Evolutionary conservation across 2,329 filamentous ascomycete genomes (phyloP), one percentile per base, ranked within the genome.

Genomic region (Zasmidium citrigriseum): DNA sequence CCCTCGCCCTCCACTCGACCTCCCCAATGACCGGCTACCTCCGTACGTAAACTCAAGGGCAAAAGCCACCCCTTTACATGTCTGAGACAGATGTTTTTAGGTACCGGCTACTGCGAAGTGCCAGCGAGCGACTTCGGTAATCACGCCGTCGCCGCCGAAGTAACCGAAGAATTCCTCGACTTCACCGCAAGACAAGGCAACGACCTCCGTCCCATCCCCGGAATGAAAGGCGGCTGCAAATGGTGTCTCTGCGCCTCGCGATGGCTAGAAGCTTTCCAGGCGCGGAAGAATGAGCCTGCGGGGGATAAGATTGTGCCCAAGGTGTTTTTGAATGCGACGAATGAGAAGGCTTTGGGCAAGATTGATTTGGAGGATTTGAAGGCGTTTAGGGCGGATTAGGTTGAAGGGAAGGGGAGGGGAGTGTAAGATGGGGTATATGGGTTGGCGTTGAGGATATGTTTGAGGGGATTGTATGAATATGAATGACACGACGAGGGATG

Each of bases 31-130:
- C 85, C 1, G 85, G 85, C 54, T 87, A 81, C 76, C 80, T 83
- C 64, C 81, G 84, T 49, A n/a, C n/a, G n/a, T n/a, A n/a, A n/a
- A n/a, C n/a, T n/a, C n/a, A n/a, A n/a, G n/a, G n/a, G n/a, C n/a
- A n/a, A n/a, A n/a, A n/a, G n/a, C n/a, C n/a, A n/a, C n/a, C n/a
- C n/a, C n/a, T n/a, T n/a, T n/a, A n/a, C n/a, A n/a, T n/a, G n/a
- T n/a, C n/a, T n/a, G n/a, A n/a, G n/a, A n/a, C n/a, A n/a, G n/a
- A n/a, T n/a, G n/a, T n/a, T n/a, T n/a, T n/a, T n/a, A n/a, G n/a
- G n/a, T n/a, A 84, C 83, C 58, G 85, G 85, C 20, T 87, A 85
- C 72, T 87, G 85, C 73, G 76, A 82, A 60, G 78, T 82, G 3
- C 82, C 81, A 3, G 70, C 74, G 1, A 76, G 77, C 14, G 84